phyloP scores from a whole-genome alignment of 1,284 basidiomycete genomes.

The Agaricales sp. region DNA sequence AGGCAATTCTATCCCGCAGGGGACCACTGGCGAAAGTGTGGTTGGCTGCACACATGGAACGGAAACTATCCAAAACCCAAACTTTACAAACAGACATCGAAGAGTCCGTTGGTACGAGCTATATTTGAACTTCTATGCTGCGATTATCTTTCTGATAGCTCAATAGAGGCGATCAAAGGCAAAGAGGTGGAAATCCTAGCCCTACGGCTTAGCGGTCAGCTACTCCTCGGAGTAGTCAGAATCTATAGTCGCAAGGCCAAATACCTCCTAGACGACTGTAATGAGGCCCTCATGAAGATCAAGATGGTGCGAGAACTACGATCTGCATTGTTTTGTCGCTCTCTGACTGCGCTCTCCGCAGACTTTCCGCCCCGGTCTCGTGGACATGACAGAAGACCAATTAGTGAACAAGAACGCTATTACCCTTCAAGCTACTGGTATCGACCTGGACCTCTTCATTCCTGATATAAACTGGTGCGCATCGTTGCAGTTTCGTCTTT shows the following conservation, averaged over 20 bases:
- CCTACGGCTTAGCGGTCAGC: conserved; percentile 87
- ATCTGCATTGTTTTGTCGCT: background rate
- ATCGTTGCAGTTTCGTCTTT: background rate
- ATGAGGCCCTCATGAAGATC: conserved; percentile 91
- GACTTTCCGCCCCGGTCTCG: conserved; percentile 89
- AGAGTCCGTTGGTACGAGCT: conserved; percentile 75
- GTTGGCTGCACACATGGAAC: conserved; percentile 90
- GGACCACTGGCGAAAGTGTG: conserved; percentile 1
- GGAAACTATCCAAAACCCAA: conserved; percentile 93
- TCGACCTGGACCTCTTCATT: conserved; percentile 72
- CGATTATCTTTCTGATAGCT: conserved; percentile 1
- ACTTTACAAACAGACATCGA: conserved; percentile 92
- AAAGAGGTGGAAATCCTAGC: conserved; percentile 88
- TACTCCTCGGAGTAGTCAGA: conserved; percentile 91
- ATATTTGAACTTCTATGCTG: background rate
- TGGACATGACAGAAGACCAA: conserved; percentile 93
- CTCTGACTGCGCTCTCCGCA: conserved; percentile 19
- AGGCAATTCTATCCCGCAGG: background rate
- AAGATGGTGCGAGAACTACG: conserved; percentile 62
- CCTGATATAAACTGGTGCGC: conserved; percentile 73
- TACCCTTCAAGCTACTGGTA: conserved; percentile 64
- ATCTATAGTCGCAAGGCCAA: conserved; percentile 98
- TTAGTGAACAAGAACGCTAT: conserved; percentile 80
- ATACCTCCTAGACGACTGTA: conserved; percentile 95
- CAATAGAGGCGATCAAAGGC: conserved; percentile 76